phyloP scores from a whole-genome alignment of 2,329 filamentous ascomycete species.

The Trichoderma oligosporum region DNA sequence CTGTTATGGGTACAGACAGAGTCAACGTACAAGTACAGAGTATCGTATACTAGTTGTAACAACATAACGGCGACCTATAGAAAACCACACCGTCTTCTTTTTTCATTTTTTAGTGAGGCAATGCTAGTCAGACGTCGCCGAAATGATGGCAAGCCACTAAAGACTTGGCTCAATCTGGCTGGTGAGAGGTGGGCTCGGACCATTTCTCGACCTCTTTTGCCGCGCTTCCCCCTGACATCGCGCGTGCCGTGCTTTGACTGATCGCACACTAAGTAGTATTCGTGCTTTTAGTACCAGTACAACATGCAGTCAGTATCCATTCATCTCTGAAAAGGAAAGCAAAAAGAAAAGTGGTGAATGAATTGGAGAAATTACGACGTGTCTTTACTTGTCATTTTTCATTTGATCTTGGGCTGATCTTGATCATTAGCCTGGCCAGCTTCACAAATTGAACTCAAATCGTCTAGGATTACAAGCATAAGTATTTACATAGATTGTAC shows the following conservation, averaged over 20 bases:
- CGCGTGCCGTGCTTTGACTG: not conserved
- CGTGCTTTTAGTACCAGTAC: too few relatives aligned
- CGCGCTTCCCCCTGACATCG: not conserved
- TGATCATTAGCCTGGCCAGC: not conserved
- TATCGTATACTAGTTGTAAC: too few relatives aligned
- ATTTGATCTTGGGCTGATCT: not conserved
- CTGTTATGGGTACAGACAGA: too few relatives aligned
- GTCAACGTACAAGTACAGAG: too few relatives aligned
- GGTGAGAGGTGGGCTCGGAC: too few relatives aligned
- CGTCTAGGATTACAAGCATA: too few relatives aligned
- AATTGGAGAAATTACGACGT: not conserved
- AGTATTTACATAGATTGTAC: too few relatives aligned
- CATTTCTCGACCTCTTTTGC: too few relatives aligned
- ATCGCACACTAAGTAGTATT: not conserved
- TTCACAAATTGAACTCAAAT: too few relatives aligned
- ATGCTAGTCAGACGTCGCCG: slow-evolving; percentile 1
- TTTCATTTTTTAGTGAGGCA: not conserved
- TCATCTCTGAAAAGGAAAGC: not conserved
- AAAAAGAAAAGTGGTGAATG: not conserved
- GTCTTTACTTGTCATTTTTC: not conserved
- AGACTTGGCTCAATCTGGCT: not conserved
- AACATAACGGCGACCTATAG: too few relatives aligned
- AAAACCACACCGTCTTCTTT: too few relatives aligned
- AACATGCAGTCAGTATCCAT: too few relatives aligned
- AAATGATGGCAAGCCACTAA: not conserved